phyloP scores from a whole-genome alignment of 2,329 filamentous ascomycete genomes.

The Bipolaris bicolor region DNA sequence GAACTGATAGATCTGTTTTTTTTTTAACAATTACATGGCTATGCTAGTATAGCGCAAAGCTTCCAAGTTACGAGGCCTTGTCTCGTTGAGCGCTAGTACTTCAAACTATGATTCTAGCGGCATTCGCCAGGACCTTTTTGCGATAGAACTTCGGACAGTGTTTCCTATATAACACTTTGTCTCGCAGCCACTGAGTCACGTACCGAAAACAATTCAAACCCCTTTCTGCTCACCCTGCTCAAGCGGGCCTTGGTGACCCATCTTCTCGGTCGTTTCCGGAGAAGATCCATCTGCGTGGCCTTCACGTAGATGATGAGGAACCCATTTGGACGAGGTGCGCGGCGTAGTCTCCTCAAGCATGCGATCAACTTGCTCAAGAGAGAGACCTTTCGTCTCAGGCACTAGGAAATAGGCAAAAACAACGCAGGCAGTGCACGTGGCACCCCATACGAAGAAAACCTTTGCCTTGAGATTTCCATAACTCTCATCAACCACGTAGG shows the following conservation, averaged over 20 bases:
- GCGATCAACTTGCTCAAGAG: no score
- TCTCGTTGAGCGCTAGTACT: not conserved
- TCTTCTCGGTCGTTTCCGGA: constrained; percentile 4
- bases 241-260: not conserved
- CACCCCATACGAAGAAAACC: no score
- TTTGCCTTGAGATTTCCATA: no score
- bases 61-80: not conserved
- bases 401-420: no score
- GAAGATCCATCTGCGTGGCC: constrained; percentile 25
- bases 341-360: no score
- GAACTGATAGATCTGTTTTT: not conserved
- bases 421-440: no score
- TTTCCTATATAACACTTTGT: not conserved
- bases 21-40: not conserved
- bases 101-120: not conserved
- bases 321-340: no score
- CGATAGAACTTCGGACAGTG: not conserved
- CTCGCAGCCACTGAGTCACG: not conserved
- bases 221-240: not conserved
- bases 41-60: not conserved
- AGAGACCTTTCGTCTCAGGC: no score
- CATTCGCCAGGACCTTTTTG: not conserved
- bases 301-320: no score
- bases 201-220: not conserved
- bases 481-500: no score